A percentile compares a stretch with the other conserved stretches of the same genome.
These are phyloP conservation scores for Stereum hirsutum DNA, from an alignment of 1,284 basidiomycete genomes.

Conservation along the genomic window DNA sequence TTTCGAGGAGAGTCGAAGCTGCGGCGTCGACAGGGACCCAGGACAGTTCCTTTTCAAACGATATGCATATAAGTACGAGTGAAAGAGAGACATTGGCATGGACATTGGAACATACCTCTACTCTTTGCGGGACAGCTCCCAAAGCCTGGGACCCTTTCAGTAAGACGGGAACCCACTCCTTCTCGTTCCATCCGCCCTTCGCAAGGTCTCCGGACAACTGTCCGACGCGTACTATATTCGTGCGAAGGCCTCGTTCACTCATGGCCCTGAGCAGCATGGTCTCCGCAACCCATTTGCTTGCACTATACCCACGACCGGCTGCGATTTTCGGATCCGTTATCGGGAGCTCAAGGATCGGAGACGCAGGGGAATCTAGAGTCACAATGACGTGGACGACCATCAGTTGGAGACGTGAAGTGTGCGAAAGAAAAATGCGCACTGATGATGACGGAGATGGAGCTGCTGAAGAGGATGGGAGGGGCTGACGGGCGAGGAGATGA, in stretches of 20 bases:
- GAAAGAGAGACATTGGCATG: background rate
- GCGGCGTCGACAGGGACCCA: background rate
- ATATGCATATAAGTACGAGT: slow-evolving; percentile 10
- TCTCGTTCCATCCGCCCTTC: slow-evolving; percentile 32
- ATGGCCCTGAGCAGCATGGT: slow-evolving; percentile 15
- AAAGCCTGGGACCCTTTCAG: slow-evolving; percentile 11
- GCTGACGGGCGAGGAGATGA: background rate
- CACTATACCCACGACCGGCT: slow-evolving; percentile 25
- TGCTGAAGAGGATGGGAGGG: slow-evolving; percentile 6
- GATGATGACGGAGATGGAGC: slow-evolving; percentile 18
- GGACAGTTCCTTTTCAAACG: background rate
- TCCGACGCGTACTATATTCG: slow-evolving; percentile 29
- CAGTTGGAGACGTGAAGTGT: background rate
- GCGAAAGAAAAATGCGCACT: background rate
- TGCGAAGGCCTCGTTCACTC: slow-evolving; percentile 15
- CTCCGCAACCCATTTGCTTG: slow-evolving; percentile 32
- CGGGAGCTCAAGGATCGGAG: background rate
- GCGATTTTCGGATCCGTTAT: slow-evolving; percentile 14
- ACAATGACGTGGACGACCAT: background rate
- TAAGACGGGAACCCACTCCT: slow-evolving; percentile 35
- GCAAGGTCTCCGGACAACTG: slow-evolving; percentile 28
- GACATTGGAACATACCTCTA: background rate
- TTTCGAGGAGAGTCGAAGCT: slow-evolving; percentile 16
- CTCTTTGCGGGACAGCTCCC: background rate
- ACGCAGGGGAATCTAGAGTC: background rate